Conservation (phyloP, 148 eudicot species). For the Rhododendron simsii region DNA sequence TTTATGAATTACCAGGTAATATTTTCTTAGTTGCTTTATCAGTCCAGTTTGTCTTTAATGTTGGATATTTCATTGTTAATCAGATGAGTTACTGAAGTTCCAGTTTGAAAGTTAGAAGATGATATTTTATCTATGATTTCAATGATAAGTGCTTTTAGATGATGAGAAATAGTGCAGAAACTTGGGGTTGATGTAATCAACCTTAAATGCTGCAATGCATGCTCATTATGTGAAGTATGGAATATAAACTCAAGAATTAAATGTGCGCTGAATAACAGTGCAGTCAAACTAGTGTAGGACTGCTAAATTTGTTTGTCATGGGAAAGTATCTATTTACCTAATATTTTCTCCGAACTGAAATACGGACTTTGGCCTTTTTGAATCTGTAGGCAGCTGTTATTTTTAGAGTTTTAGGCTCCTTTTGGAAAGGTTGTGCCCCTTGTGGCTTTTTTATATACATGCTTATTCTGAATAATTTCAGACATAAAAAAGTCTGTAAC, state of each 20-base stretch:
- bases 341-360: too few species aligned
- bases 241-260: not conserved
- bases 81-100: not conserved
- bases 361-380: too few species aligned
- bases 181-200: not conserved
- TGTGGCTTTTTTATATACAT: not conserved
- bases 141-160: not conserved
- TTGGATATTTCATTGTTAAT: not conserved
- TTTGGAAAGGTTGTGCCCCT: not conserved
- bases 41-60: not conserved
- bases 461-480: not conserved
- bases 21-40: not conserved
- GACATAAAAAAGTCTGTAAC: not conserved
- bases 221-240: not conserved
- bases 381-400: too few species aligned
- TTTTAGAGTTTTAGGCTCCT: not conserved
- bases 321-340: too few species aligned
- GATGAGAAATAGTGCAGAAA: not conserved
- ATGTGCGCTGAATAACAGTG: too few species aligned
- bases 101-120: not conserved
- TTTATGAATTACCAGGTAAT: slow-evolving; percentile 97
- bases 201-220: not conserved
- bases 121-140: not conserved
- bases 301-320: too few species aligned
- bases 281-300: too few species aligned